Base-by-base conservation (phyloP, 2,329 filamentous ascomycete genomes). In the Alternaria burnsii region DNA sequence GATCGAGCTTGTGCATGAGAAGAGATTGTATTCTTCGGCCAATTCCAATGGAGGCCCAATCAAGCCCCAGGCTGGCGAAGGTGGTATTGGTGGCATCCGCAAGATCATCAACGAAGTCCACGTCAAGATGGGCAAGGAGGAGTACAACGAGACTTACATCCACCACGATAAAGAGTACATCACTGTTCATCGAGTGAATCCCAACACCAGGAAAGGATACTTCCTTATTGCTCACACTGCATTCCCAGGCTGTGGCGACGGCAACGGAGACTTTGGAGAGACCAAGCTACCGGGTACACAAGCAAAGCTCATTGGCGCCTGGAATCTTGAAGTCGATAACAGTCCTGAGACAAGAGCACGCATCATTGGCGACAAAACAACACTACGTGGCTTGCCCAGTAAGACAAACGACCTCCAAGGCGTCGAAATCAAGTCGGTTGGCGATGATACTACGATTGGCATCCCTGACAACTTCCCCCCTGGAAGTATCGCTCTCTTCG, bases 131-230 rank as follows among this genome's bases (percentile, higher is more conserved):
- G 95, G 95, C 64, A 91, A 93, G 74, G 93, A 98, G 66, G 91
- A 91, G 20, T 99, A 97, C 74, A 90, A 94, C 57, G 95, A 99
- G 79, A 97, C 93, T 8, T 94, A 97, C 73, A 93, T 99, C 54
- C 94, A 99, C 74, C 95, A 99, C 76, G 94, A 98, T 66, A 91
- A 92, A 57, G 91, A 99, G 77, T 97, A 97, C 75, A 91, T 99
- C 72, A 99, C 95, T 0, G 93, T 99, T 7, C 95, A 99, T 77
- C 87, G 96, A 63, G 93, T 98, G 3, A 94, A 99, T 74, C 95
- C 94, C 0, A 89, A 92, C 74, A 96, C 92, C 1, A 87, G 95
- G 59, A 97, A 95, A 76, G 95, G 95, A 0, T 94, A 97, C 78
- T 97, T 98, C 79, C 82, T 98, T 47, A 94, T 99, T 69, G 94